phyloP scores from a whole-genome alignment of 371 early-diverging fungal species.

The Circinella umbellata region DNA sequence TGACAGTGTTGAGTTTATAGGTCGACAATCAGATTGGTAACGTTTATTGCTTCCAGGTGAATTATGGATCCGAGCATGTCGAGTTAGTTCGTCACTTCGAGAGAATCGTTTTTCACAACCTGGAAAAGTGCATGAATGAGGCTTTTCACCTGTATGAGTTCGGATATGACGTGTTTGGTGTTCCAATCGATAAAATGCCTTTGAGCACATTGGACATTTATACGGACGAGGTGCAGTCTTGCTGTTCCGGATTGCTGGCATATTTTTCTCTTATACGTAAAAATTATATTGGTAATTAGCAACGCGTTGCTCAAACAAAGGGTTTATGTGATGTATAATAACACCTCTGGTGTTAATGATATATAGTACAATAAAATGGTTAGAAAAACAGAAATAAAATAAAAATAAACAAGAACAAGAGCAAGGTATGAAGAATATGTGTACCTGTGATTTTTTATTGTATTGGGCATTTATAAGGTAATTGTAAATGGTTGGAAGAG shows the following conservation, averaged over 20 bases:
- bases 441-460: not conserved
- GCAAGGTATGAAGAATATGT: no score
- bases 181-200: constrained; percentile 65
- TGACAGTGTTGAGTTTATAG: constrained; percentile 1
- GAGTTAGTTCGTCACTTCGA: constrained; percentile 81
- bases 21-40: constrained; percentile 8
- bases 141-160: constrained; percentile 88
- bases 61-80: constrained; percentile 72
- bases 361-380: no score
- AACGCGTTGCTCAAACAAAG: no score
- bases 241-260: constrained; percentile 4
- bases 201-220: constrained; percentile 58
- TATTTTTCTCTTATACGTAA: constrained; percentile 9
- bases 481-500: not conserved
- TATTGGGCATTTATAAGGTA: not conserved
- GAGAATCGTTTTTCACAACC: constrained; percentile 82
- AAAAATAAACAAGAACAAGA: not conserved
- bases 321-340: no score
- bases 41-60: constrained; percentile 16
- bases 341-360: no score
- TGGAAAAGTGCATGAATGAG: constrained; percentile 70
- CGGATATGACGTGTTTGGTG: constrained; percentile 80
- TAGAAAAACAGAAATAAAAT: no score
- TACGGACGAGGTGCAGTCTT: constrained; percentile 43
- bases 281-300: not conserved